Conservation (phyloP, 2,329 filamentous ascomycete genomes). For the Aureobasidium sp. region DNA sequence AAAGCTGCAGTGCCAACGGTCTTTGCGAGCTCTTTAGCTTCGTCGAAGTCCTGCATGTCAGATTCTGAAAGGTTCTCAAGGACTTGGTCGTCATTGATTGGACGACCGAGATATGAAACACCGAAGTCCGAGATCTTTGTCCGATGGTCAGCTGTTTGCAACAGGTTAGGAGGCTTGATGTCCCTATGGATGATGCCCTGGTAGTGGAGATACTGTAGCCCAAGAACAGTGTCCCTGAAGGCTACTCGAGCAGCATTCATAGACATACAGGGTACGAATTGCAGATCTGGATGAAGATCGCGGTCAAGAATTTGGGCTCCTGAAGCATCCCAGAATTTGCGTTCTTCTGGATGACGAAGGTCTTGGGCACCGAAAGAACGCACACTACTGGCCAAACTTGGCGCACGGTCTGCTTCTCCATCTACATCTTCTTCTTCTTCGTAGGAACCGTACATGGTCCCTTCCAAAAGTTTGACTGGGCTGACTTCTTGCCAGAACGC, state of each 20-base stretch:
- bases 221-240: conserved; percentile 87
- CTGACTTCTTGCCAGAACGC: conserved; percentile 1
- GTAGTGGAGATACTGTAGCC: conserved; percentile 73
- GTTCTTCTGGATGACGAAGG: conserved; percentile 35
- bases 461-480: conserved; percentile 46
- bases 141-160: conserved; percentile 74
- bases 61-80: conserved; percentile 67
- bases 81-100: conserved; percentile 68
- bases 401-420: conserved; percentile 47
- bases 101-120: conserved; percentile 90
- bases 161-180: conserved; percentile 64
- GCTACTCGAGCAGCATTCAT: conserved; percentile 71
- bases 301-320: conserved; percentile 46
- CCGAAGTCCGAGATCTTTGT: conserved; percentile 99
- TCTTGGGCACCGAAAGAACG: conserved; percentile 14
- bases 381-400: conserved; percentile 70
- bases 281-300: conserved; percentile 74
- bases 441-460: conserved; percentile 69
- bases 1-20: conserved; percentile 96
- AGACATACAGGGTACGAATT: conserved; percentile 89
- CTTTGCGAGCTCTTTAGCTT: conserved; percentile 93
- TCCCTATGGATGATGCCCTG: conserved; percentile 65
- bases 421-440: conserved; percentile 30
- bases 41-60: conserved; percentile 69
- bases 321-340: conserved; percentile 36